Base-by-base conservation (phyloP, 2,329 filamentous ascomycete species). In the Xylariomycetidae sp. region DNA sequence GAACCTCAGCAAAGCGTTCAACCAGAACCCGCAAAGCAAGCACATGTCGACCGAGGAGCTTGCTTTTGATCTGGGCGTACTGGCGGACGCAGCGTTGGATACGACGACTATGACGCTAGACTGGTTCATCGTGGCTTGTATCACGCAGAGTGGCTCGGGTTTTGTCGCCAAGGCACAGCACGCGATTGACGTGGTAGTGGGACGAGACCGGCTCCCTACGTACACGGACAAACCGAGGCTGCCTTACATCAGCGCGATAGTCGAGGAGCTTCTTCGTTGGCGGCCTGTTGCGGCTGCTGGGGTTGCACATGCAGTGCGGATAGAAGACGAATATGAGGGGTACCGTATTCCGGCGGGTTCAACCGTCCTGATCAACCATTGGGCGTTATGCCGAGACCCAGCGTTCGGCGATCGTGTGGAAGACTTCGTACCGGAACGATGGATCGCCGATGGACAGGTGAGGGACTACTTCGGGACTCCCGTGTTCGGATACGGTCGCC, bases 401-500 rank as follows among this genome's bases (percentile, higher is more conserved):
- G 37, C 54, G 8, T 65, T 56, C 31, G 76, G 78, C 2, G 20
- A 28, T 2, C 38, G 57, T 8, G 25, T 40, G 2, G 51, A 57
- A 13, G 28, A 33, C 1, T 61, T 61, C 34, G 13, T 44, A 8
- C 57, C 58, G 0, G 56, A 60, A 32, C 40, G 55, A 12, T 61
- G 58, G 56, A 32, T 59, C 4, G 29, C 42, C 3, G 36, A 34
- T 2, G 35, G 38, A 3, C 24, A 32, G 8, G 32, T 53, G n/a
- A 52, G 50, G 24, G 45, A 55, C 15, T 43, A 60, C 33, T 56
- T 57, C 0, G 45, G 53, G 2, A 43, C 51, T 1, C 61, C 61
- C 6, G n/a, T n/a, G n/a, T 72, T 74, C 33, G 70, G 69, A 0
- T 73, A 64, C 34, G 26, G 12, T 13, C 26, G 26, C 6, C n/a